Base-by-base conservation (phyloP, 495 filamentous ascomycete species). In the Hypoxylon lienhwacheense region DNA sequence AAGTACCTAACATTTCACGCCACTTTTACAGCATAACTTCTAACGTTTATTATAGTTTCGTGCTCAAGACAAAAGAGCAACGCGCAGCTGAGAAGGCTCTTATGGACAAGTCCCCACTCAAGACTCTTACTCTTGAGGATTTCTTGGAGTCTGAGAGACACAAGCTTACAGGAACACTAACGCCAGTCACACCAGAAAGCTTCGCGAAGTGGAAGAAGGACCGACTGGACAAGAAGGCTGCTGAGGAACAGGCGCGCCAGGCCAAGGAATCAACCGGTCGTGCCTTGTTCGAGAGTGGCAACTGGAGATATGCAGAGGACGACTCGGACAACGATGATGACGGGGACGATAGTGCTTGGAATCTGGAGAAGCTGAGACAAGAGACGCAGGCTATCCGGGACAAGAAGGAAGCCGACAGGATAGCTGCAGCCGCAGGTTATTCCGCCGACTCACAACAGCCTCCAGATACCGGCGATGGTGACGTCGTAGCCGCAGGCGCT, bases 41-140 rank as follows among this genome's bases (percentile, higher is more conserved):
- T 66, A 76, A 63, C 51, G 31, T 15, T 12, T 8, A 1, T 7
- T 15, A 33, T 54, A 95, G 89, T 28, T 99, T 97, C 77, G 80
- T 97, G 19, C 80, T 99, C 53, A 97, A 97, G 78, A 99, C 93
- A 14, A 96, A 91, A 73, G 95, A 97, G 68, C 93, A 99, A 71
- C 83, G 90, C 55, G 90, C 90, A 4, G 89, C 91, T 4, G 93
- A 99, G 76, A 97, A 97, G 73, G 93, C 93, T n/a, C 68, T 96
- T 47, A 80, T 95, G 82, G 95, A 97, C 70, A 97, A 97, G 72
- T 93, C 89, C 7, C 91, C 95, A 35, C 77, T 97, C 39, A 90
- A 90, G 66, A 97, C 91, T 12, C 77, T 99, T 39, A 99, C 93
- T 1, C 77, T 99, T 35, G 93, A 99, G 74, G 93, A 99, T 70